Percentiles rank a stretch among this genome's conserved stretches.
Evolutionary conservation across 192 early-diverging fungal species (phyloP).

Genomic region (Coemansia sp.): DNA sequence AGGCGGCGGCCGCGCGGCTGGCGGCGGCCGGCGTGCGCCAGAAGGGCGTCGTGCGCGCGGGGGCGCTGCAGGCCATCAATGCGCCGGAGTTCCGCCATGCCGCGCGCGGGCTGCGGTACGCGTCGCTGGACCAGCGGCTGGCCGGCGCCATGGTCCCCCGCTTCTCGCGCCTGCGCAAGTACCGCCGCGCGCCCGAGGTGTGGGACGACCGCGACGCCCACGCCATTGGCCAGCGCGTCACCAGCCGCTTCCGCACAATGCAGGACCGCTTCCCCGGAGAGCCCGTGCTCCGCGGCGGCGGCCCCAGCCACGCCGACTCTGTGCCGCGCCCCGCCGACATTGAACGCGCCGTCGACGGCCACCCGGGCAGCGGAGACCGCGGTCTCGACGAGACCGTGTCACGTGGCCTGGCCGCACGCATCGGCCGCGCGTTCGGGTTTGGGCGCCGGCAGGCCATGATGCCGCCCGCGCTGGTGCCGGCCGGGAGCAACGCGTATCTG

Average conservation of each 20-base stretch:
- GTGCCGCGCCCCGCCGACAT: slow-evolving; percentile 11
- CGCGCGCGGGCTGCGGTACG: slow-evolving; percentile 20
- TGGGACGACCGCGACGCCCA: slow-evolving; percentile 53
- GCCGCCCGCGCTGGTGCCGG: not conserved
- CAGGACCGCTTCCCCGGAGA: slow-evolving; percentile 10
- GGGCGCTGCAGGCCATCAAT: slow-evolving; percentile 27
- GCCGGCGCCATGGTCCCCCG: slow-evolving; percentile 36
- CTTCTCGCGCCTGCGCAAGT: slow-evolving; percentile 47
- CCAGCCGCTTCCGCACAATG: slow-evolving; percentile 1
- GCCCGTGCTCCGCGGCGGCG: slow-evolving; percentile 23
- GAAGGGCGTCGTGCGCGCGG: slow-evolving; percentile 21
- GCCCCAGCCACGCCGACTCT: not conserved
- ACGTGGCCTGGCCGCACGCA: not conserved
- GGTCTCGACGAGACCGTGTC: slow-evolving; percentile 3
- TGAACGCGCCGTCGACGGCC: slow-evolving; percentile 23
- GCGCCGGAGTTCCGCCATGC: slow-evolving; percentile 38
- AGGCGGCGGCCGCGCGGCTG: slow-evolving; percentile 13
- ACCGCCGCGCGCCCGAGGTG: slow-evolving; percentile 42
- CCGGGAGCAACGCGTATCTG: not conserved
- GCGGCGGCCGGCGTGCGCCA: slow-evolving; percentile 6
- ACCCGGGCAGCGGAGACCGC: slow-evolving; percentile 40
- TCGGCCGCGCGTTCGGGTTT: not conserved
- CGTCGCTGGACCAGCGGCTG: slow-evolving; percentile 31
- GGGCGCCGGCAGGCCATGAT: not conserved
- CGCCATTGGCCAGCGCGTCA: slow-evolving; percentile 36